Conservation (phyloP, 75 land plant genomes). For the Azolla pinnata region DNA sequence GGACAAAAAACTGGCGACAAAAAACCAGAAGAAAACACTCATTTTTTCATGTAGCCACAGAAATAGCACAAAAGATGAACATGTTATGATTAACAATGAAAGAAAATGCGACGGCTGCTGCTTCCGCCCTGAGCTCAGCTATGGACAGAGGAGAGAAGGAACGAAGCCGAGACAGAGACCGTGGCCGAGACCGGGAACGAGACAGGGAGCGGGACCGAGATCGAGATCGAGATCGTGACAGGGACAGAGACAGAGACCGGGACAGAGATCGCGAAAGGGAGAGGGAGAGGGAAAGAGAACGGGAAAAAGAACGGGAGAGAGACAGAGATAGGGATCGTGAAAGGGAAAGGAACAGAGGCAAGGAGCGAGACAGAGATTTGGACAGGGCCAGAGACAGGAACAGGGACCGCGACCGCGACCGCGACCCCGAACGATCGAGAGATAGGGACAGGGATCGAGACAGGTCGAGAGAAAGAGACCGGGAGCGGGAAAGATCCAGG, state of each 20-base stretch:
- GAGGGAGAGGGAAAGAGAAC: slow-evolving; percentile 6
- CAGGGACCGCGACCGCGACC: slow-evolving; percentile 16
- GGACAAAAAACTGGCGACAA: too few relatives aligned
- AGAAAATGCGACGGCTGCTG: too few relatives aligned
- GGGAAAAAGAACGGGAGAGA: background rate
- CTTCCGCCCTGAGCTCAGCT: too few relatives aligned
- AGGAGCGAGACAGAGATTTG: slow-evolving; percentile 15
- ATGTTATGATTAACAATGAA: too few relatives aligned
- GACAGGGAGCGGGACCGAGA: slow-evolving; percentile 19
- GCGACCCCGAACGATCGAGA: slow-evolving; percentile 16
- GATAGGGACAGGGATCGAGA: slow-evolving; percentile 45
- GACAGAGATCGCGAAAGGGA: slow-evolving; percentile 28
- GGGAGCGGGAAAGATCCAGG: slow-evolving; percentile 23
- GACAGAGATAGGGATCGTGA: background rate
- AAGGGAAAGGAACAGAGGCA: slow-evolving; percentile 13
- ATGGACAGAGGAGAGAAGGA: slow-evolving; percentile 14
- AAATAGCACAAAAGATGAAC: too few relatives aligned
- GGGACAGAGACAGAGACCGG: slow-evolving; percentile 33
- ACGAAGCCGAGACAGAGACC: slow-evolving; percentile 16
- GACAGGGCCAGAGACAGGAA: slow-evolving; percentile 19
- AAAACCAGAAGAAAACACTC: too few relatives aligned
- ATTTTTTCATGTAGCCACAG: too few relatives aligned
- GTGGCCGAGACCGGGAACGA: slow-evolving; percentile 19
- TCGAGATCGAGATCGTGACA: slow-evolving; percentile 19
- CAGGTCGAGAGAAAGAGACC: slow-evolving; percentile 42